Base-by-base conservation (phyloP, 2,329 filamentous ascomycete genomes). In the Phialophora chinensis region DNA sequence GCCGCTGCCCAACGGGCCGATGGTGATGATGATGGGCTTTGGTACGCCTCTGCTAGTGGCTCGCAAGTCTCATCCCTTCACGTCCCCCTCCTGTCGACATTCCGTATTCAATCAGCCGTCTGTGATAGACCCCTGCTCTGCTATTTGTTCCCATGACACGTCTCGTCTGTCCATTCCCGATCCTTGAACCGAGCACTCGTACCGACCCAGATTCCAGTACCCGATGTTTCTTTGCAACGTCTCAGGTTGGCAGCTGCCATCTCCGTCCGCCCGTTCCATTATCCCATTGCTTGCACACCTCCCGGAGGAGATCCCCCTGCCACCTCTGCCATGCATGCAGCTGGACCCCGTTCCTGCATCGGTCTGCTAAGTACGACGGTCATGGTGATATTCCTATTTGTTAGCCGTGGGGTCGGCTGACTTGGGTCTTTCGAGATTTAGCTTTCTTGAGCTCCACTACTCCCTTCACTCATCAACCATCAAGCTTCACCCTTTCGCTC, bases 291-390 rank as follows among this genome's bases (percentile, higher is more conserved):
- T 38, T 14, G 6, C 42, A 29, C 42, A 49, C n/a, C 12, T 27
- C 27, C 49, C 49, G 23, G 20, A 29, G 5, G 12, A 2, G 8
- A 27, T 31, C 58, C 44, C 44, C 58, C 31, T 12, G 27, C 29
- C 31, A 47, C 27, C 20, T 17, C 47, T 38, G 20, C 14, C 33
- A 35, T n/a, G 47, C 33, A 35, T 27, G 47, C 59, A 61, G 31
- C 59, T 61, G 27, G 31, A 20, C 31, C 47, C 27, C 20, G 59
- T 61, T 61, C 59, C 59, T 61, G 59, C 59, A 44, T 61, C 58
- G 47, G 47, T 17, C 53, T 55, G 53, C 25, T 35, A 27, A n/a
- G 6, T 47, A 27, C 44, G 12, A 31, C 53, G 49, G 49, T 27
- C 49, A 27, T 53, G 29, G 11, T 35, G 4, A 55, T 29, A 12